These are phyloP conservation scores for Sporothrix pallida DNA, from an alignment of 2,329 filamentous ascomycete species.

Conservation along the genomic window DNA sequence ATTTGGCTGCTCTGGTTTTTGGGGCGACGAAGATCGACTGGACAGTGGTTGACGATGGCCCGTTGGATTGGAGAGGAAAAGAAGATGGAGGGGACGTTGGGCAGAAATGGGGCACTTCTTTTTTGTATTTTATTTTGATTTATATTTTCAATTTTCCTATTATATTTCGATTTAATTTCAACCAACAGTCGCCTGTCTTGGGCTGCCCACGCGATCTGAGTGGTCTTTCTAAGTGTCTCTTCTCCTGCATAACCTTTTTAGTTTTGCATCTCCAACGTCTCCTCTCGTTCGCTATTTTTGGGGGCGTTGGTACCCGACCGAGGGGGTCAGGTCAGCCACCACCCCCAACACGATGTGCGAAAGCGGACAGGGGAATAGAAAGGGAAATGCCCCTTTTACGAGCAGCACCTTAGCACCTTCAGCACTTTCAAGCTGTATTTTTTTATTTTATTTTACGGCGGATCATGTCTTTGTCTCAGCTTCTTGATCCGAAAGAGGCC, in stretches of 20 bases:
- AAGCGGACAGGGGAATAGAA: neutral
- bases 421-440: neutral
- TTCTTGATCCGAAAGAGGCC: constrained; percentile 11
- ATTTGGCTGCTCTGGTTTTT: neutral
- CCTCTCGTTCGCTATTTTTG: constrained; percentile 31
- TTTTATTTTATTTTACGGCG: neutral
- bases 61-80: constrained; percentile 33
- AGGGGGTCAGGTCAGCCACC: constrained; percentile 16
- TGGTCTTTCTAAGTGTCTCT: neutral
- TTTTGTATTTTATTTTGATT: too few relatives aligned
- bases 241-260: neutral
- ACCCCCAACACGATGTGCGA: neutral
- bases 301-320: constrained; percentile 44
- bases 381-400: neutral
- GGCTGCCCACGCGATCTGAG: constrained; percentile 19
- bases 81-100: constrained; percentile 38
- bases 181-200: constrained; percentile 10
- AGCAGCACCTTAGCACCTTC: neutral
- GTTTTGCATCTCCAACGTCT: constrained; percentile 3
- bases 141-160: too few relatives aligned
- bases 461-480: neutral
- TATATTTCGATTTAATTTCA: neutral
- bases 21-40: constrained; percentile 39
- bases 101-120: constrained; percentile 42
- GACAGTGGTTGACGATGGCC: constrained; percentile 40